These are phyloP conservation scores for Fusarium neocosmosporiellum DNA, from an alignment of 2,329 filamentous ascomycete genomes.

Conservation along the genomic window DNA sequence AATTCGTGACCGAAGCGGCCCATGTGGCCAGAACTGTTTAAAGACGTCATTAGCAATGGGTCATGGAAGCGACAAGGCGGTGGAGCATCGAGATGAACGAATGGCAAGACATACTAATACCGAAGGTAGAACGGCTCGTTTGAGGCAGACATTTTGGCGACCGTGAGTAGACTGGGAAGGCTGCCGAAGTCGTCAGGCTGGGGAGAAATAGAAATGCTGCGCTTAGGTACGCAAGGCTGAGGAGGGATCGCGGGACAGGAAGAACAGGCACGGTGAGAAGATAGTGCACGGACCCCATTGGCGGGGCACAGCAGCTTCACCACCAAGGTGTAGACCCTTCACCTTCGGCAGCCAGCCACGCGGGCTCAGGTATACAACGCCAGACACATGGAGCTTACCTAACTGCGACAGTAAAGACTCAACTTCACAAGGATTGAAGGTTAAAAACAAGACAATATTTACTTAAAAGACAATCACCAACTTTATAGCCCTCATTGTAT, in stretches of 20 bases:
- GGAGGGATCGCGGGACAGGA: slow-evolving; percentile 35
- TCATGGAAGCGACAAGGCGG: not conserved
- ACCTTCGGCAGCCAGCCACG: slow-evolving; percentile 11
- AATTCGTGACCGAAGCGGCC: slow-evolving; percentile 99
- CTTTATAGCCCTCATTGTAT: not conserved
- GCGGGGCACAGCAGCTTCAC: slow-evolving; percentile 38
- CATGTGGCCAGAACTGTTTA: slow-evolving; percentile 88
- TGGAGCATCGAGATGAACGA: not conserved
- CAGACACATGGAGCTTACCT: slow-evolving; percentile 5
- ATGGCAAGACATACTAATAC: slow-evolving; percentile 82
- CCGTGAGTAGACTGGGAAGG: slow-evolving; percentile 1
- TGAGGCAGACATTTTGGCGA: slow-evolving; percentile 68
- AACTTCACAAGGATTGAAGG: not conserved
- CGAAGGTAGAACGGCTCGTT: slow-evolving; percentile 93
- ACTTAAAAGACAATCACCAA: not conserved
- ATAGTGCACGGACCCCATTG: slow-evolving; percentile 33
- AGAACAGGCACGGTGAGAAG: slow-evolving; percentile 15
- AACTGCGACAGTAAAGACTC: not conserved
- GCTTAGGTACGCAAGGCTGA: slow-evolving; percentile 40
- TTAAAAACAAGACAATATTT: not conserved
- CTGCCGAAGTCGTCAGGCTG: slow-evolving; percentile 1
- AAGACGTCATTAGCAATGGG: slow-evolving; percentile 20
- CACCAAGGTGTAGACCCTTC: slow-evolving; percentile 23
- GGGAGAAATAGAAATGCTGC: slow-evolving; percentile 13
- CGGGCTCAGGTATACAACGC: slow-evolving; percentile 14